Evolutionary conservation across 106 monocot genomes (phyloP), one percentile per base, ranked within the genome.

Genomic region (Posidonia australis): DNA sequence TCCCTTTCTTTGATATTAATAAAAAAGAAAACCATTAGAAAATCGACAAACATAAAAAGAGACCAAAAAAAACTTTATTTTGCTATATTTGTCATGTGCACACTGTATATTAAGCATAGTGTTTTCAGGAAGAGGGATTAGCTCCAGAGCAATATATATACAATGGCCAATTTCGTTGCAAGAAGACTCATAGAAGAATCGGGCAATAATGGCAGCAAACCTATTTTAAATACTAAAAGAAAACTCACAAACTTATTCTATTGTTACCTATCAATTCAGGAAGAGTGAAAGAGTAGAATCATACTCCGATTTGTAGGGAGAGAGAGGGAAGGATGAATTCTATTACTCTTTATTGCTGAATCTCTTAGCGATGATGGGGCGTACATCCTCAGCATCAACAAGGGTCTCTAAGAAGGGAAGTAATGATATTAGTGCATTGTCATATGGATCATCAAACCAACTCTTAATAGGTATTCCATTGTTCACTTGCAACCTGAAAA

Each of bases 381-480:
- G 87, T 11, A 92, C 84, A 72, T 92, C 92, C 46, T 87, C 87
- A 9, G 71, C 82, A 60, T 82, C 64, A 9, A 45, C 82, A 18
- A 92, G 68, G 47, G 67, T 76, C 56, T 86, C 90, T 5, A 91
- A 76, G 62, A 92, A 87, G 12, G 84, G 92, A 70, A 92, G 79
- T 48, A 92, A 54, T 45, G 77, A 65, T 43, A 92, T 26, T 23
- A 88, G 73, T 67, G 76, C 86, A 49, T 62, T 63, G 69, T 92
- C 92, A 31, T 73, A 71, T 46, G 82, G 84, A 43, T 92, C 87
- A 36, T 80, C 84, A 60, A 82, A 92, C 92, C 84, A 87, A 51
- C 87, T 92, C 82, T 79, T 74, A 28, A 92, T 84, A 20, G 87
- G 87, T 53, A 92, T 84, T 6, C 82, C 87, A 46, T 87, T 87